A percentile compares a stretch with the other conserved stretches of the same genome.
Evolutionary conservation across 768 basidiomycete species (phyloP).

Genomic region (Inosperma sp.): DNA sequence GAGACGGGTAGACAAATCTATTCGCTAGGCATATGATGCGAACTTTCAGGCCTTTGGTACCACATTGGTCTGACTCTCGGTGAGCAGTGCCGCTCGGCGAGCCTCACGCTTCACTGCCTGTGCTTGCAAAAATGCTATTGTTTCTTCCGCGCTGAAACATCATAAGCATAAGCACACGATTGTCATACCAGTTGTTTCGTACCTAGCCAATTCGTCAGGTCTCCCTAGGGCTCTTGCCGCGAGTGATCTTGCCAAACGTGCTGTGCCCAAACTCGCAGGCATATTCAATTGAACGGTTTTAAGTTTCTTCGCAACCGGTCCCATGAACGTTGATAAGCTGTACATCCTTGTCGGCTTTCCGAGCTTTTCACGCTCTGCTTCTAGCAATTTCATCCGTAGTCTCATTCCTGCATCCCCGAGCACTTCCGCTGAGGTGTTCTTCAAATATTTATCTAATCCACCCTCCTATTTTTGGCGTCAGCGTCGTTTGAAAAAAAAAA

Average conservation of each 20-base stretch:
- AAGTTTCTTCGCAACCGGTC: background rate
- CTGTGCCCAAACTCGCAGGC: constrained; percentile 4
- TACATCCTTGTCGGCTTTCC: constrained; percentile 7
- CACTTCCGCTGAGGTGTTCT: constrained; percentile 30
- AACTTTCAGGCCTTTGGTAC: background rate
- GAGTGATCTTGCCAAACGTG: background rate
- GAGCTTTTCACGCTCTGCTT: constrained; percentile 13
- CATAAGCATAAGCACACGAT: background rate
- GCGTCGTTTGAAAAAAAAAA: background rate
- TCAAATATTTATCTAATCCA: constrained; percentile 68
- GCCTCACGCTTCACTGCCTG: constrained; percentile 2
- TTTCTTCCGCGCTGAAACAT: constrained; percentile 9
- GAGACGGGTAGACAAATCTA: too few species aligned
- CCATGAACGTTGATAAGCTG: constrained; percentile 5
- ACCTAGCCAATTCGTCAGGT: constrained; percentile 9
- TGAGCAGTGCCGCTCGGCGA: background rate
- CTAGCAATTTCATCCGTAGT: constrained; percentile 38
- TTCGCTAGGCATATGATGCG: background rate
- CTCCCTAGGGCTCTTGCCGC: constrained; percentile 8
- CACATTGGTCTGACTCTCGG: background rate
- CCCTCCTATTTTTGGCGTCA: constrained; percentile 42
- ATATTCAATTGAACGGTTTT: constrained; percentile 1
- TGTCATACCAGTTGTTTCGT: background rate
- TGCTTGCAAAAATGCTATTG: constrained; percentile 10
- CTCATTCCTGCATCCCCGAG: constrained; percentile 46